Conservation (phyloP, 176 grass and related monocot genomes). For the Triticum aestivum region DNA sequence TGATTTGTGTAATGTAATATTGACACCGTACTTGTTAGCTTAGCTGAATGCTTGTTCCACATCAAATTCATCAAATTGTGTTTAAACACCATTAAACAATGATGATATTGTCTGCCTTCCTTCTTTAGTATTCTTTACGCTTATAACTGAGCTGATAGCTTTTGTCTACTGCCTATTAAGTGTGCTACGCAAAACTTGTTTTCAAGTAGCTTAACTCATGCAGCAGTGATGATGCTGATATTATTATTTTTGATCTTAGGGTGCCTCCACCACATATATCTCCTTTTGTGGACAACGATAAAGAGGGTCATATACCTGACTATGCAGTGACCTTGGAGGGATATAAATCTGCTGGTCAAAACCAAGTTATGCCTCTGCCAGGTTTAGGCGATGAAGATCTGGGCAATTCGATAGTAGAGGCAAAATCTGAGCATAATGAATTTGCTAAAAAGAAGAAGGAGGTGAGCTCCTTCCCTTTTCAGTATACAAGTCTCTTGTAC, state of each 20-base stretch:
- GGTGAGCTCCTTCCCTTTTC: constrained; percentile 42
- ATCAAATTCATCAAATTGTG: too few species aligned
- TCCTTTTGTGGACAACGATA: constrained; percentile 94
- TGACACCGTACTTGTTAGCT: too few species aligned
- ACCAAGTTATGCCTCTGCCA: constrained; percentile 83
- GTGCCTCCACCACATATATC: constrained; percentile 95
- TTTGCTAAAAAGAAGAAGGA: constrained; percentile 66
- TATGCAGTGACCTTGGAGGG: constrained; percentile 87
- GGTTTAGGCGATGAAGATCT: constrained; percentile 74
- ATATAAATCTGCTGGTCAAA: constrained; percentile 69
- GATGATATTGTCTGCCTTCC: too few species aligned
- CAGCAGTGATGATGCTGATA: background rate
- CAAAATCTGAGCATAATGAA: constrained; percentile 63
- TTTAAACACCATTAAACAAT: too few species aligned
- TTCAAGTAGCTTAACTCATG: background rate
- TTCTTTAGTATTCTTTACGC: too few species aligned
- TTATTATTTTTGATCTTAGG: constrained; percentile 45
- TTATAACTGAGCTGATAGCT: too few species aligned
- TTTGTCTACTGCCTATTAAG: too few species aligned
- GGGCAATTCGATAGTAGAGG: constrained; percentile 50
- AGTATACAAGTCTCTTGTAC: background rate
- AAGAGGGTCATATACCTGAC: constrained; percentile 94
- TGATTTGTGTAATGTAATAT: too few species aligned
- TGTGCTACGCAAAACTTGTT: background rate
- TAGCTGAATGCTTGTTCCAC: too few species aligned